Evolutionary conservation across 1,284 basidiomycete genomes (phyloP).

Genomic region (Meripilus lineatus): DNA sequence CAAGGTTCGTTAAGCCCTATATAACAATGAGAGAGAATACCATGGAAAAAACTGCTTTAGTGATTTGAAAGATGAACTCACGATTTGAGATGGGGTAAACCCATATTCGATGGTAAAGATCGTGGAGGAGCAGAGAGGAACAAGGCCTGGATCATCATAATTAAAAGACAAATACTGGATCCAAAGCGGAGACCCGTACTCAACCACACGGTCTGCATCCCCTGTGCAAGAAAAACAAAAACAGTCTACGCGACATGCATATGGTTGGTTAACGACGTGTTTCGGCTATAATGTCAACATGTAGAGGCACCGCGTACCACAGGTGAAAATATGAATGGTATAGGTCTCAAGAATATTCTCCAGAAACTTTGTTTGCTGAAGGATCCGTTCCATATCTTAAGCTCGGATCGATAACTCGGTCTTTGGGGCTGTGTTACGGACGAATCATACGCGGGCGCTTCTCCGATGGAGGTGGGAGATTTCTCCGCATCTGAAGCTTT

Average conservation of each 20-base stretch:
- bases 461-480: neutral
- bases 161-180: neutral
- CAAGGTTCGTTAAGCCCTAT: constrained; percentile 36
- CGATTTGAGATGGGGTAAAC: constrained; percentile 34
- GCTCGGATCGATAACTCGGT: constrained; percentile 26
- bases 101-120: constrained; percentile 39
- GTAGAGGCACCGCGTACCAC: constrained; percentile 26
- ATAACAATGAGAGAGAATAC: neutral
- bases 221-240: constrained; percentile 33
- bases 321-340: constrained; percentile 37
- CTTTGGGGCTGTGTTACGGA: too few relatives aligned
- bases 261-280: neutral
- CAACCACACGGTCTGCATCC: constrained; percentile 39
- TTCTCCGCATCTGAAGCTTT: neutral
- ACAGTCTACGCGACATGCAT: too few relatives aligned
- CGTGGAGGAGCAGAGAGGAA: constrained; percentile 38
- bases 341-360: constrained; percentile 33
- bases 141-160: constrained; percentile 23
- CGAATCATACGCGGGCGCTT: neutral
- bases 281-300: neutral
- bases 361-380: constrained; percentile 30
- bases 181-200: constrained; percentile 22
- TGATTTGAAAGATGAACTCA: constrained; percentile 3
- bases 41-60: constrained; percentile 1
- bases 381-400: constrained; percentile 33